These are phyloP conservation scores for Oryza rufipogon DNA, from an alignment of 176 grass and related monocot genomes.

Conservation along the genomic window DNA sequence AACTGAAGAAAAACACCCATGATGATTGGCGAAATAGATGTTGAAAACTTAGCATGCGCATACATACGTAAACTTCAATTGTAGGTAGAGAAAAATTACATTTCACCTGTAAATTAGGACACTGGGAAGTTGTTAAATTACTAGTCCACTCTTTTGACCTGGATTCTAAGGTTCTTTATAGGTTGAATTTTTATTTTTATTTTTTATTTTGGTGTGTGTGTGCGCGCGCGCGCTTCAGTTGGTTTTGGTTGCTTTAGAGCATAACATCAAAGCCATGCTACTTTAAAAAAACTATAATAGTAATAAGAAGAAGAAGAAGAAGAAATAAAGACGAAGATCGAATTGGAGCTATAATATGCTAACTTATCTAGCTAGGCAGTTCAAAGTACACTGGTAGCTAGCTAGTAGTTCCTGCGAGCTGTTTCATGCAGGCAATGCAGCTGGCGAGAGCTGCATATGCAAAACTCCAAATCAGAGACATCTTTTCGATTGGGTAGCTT, in stretches of 20 bases:
- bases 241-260: too few species aligned
- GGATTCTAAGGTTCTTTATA: neutral
- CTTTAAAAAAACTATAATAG: neutral
- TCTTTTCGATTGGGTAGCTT: constrained; percentile 19
- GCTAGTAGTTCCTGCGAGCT: neutral
- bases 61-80: constrained; percentile 14
- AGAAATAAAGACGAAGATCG: neutral
- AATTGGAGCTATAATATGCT: neutral
- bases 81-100: neutral
- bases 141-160: neutral
- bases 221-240: neutral
- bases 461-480: constrained; percentile 14
- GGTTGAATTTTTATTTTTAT: too few species aligned
- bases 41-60: neutral
- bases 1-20: neutral
- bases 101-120: too few species aligned
- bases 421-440: neutral
- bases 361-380: neutral
- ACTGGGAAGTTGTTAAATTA: neutral
- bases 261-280: neutral
- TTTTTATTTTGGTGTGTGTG: too few species aligned
- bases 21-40: too few species aligned
- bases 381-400: neutral
- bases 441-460: constrained; percentile 10
- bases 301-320: neutral